These are phyloP conservation scores for Colletotrichum lupini DNA, from an alignment of 2,329 filamentous ascomycete genomes.

Conservation along the genomic window DNA sequence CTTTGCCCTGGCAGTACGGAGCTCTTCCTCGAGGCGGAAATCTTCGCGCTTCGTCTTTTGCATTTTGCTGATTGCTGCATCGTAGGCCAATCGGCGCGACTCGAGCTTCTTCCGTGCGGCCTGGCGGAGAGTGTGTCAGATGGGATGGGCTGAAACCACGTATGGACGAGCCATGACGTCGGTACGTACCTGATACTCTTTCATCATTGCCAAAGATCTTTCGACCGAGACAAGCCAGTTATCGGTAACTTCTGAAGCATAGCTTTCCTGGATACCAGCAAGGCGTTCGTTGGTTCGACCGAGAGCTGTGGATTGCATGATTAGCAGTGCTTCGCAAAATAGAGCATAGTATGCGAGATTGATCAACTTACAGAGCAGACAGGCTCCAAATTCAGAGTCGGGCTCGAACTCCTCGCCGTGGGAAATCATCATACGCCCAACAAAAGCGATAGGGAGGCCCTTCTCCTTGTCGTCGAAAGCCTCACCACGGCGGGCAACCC, in stretches of 20 bases:
- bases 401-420: constrained; percentile 94
- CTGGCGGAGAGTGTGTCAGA: constrained; percentile 50
- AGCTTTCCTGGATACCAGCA: constrained; percentile 85
- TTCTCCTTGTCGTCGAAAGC: constrained; percentile 87
- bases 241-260: constrained; percentile 79
- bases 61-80: constrained; percentile 89
- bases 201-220: constrained; percentile 91
- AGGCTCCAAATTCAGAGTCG: constrained; percentile 91
- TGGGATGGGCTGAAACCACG: constrained; percentile 29
- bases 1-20: constrained; percentile 90
- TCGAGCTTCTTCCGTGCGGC: constrained; percentile 94
- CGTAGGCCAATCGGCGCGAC: constrained; percentile 87
- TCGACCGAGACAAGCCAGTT: constrained; percentile 95
- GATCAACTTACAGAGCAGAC: constrained; percentile 72
- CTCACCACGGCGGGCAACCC: constrained; percentile 85
- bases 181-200: constrained; percentile 86
- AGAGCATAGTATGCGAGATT: not conserved
- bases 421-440: constrained; percentile 86
- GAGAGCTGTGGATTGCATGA: constrained; percentile 62
- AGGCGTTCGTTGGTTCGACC: constrained; percentile 90
- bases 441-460: constrained; percentile 79
- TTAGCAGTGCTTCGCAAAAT: constrained; percentile 1
- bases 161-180: constrained; percentile 19
- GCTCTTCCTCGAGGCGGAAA: constrained; percentile 91
- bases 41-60: constrained; percentile 95